These are phyloP conservation scores for Suillus sp. DNA, from an alignment of 768 basidiomycete genomes.

Conservation along the genomic window DNA sequence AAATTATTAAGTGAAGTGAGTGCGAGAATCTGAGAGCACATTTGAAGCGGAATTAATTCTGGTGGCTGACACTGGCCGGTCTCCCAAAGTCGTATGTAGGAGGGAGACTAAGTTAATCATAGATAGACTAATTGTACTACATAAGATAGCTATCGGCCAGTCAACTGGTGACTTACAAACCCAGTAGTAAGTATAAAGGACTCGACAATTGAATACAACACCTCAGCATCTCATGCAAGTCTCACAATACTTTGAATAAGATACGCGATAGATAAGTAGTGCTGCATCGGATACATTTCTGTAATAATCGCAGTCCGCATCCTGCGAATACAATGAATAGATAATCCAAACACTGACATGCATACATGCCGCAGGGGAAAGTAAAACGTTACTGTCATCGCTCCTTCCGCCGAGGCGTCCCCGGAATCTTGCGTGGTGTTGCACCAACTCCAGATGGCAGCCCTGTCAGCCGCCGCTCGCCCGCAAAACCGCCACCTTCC, in stretches of 20 bases:
- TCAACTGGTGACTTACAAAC: background rate
- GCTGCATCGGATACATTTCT: slow-evolving; percentile 29
- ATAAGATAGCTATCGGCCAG: slow-evolving; percentile 14
- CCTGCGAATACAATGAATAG: slow-evolving; percentile 1
- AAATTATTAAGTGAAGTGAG: background rate
- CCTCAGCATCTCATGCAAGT: background rate
- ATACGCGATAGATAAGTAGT: slow-evolving; percentile 24
- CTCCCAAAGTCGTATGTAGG: background rate
- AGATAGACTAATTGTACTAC: slow-evolving; percentile 30
- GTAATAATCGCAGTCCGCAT: slow-evolving; percentile 15
- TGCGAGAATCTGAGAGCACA: background rate
- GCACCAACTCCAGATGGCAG: slow-evolving; percentile 44
- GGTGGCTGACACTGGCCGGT: background rate
- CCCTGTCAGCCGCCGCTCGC: slow-evolving; percentile 59
- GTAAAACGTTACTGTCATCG: slow-evolving; percentile 23
- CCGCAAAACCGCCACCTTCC: slow-evolving; percentile 52
- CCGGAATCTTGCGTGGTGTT: slow-evolving; percentile 58
- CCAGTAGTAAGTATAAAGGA: background rate
- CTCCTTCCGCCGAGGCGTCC: slow-evolving; percentile 54
- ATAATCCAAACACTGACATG: background rate
- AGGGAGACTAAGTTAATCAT: background rate
- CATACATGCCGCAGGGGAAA: background rate
- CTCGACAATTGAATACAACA: background rate
- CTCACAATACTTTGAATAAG: slow-evolving; percentile 25
- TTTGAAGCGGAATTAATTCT: background rate